Conservation (phyloP, 2,329 filamentous ascomycete genomes). For the Seiridium cupressi region DNA sequence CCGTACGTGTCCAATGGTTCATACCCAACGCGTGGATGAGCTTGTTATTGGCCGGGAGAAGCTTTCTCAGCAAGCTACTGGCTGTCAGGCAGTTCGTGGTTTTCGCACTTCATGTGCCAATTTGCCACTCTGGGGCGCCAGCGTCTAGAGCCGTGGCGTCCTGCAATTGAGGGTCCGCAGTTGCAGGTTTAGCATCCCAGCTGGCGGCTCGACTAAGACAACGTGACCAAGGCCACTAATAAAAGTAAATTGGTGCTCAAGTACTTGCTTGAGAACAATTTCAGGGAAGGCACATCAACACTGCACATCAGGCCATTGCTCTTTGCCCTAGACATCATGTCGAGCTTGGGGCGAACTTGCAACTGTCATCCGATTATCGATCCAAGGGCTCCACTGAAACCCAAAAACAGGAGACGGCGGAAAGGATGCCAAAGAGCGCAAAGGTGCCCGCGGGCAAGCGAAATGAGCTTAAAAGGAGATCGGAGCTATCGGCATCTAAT, state of each 20-base stretch:
- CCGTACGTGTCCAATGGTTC: too few species aligned
- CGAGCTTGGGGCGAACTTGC: background rate
- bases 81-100: background rate
- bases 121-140: background rate
- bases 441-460: constrained; percentile 1
- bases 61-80: background rate
- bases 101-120: background rate
- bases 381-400: background rate
- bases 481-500: constrained; percentile 3
- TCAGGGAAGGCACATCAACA: too few species aligned
- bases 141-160: too few species aligned
- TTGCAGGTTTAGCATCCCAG: too few species aligned
- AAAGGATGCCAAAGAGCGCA: background rate
- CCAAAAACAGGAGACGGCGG: constrained; percentile 2
- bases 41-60: background rate
- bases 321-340: background rate
- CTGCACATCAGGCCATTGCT: background rate
- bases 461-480: constrained; percentile 4
- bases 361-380: constrained; percentile 2
- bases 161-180: too few species aligned
- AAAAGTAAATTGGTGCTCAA: too few species aligned
- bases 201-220: too few species aligned
- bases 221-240: too few species aligned
- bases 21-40: background rate
- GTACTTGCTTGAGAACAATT: too few species aligned